These are phyloP conservation scores for Claviceps quebecensis DNA, from an alignment of 2,329 filamentous ascomycete species.

Conservation along the genomic window DNA sequence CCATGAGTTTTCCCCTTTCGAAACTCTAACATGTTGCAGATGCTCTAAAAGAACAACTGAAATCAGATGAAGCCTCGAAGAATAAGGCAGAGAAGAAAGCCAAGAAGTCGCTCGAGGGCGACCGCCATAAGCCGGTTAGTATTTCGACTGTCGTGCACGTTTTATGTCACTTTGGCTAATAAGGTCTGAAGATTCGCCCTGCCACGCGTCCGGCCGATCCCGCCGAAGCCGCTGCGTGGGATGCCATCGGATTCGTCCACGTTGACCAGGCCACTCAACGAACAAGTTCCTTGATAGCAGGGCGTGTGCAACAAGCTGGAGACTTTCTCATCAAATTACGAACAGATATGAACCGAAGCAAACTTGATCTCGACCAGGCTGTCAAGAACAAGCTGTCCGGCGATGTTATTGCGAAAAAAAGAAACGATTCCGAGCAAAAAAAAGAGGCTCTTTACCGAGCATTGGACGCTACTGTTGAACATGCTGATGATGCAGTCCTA, in stretches of 20 bases:
- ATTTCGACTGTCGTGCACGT: background rate
- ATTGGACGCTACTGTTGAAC: constrained; percentile 38
- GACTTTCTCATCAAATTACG: constrained; percentile 35
- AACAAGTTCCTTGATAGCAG: constrained; percentile 27
- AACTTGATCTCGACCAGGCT: constrained; percentile 29
- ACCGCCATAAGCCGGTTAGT: constrained; percentile 25
- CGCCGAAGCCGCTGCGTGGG: constrained; percentile 37
- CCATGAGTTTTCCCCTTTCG: background rate
- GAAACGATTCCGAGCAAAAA: constrained; percentile 27
- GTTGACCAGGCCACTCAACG: constrained; percentile 27
- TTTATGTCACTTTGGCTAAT: background rate
- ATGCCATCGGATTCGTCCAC: constrained; percentile 35
- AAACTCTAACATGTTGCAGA: constrained; percentile 11
- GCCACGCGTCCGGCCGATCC: constrained; percentile 29
- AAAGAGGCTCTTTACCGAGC: constrained; percentile 35
- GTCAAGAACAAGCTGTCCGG: constrained; percentile 27
- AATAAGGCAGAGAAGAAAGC: constrained; percentile 32
- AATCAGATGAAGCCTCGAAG: constrained; percentile 29
- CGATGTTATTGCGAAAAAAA: constrained; percentile 22
- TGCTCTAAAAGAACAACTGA: constrained; percentile 32
- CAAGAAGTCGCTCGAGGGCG: constrained; percentile 28
- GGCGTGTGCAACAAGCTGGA: constrained; percentile 36
- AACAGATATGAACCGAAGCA: constrained; percentile 32
- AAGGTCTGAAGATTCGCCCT: constrained; percentile 21
- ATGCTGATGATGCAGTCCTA: constrained; percentile 40